phyloP scores from a whole-genome alignment of 306 rosid genomes.

The Cucurbita argyrosperma region DNA sequence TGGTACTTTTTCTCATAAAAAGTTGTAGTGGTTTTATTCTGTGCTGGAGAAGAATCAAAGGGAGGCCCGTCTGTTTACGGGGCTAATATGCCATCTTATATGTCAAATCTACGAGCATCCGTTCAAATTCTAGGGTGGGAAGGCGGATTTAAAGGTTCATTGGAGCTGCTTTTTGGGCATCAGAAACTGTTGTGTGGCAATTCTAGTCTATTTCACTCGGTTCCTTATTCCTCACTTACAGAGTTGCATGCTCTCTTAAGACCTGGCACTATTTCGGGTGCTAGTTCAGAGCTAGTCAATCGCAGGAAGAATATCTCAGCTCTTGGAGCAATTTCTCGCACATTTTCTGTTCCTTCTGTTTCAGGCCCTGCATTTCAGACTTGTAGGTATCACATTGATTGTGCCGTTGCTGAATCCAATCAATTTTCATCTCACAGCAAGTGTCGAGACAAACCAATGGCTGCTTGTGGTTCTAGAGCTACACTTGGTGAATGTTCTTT shows the following conservation, averaged over 20 bases:
- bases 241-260: constrained; percentile 22
- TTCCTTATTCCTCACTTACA: constrained; percentile 20
- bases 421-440: constrained; percentile 19
- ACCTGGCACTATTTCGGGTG: constrained; percentile 29
- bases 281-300: constrained; percentile 32
- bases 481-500: constrained; percentile 27
- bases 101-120: constrained; percentile 37
- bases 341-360: constrained; percentile 54
- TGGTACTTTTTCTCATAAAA: constrained; percentile 38
- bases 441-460: constrained; percentile 43
- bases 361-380: constrained; percentile 55
- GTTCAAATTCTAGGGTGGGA: constrained; percentile 42
- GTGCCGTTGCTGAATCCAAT: constrained; percentile 23
- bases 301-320: constrained; percentile 40
- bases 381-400: constrained; percentile 55
- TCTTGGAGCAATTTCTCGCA: constrained; percentile 56
- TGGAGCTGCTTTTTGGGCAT: constrained; percentile 45
- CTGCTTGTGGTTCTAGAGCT: constrained; percentile 31
- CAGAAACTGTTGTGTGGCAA: constrained; percentile 44
- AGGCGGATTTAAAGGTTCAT: constrained; percentile 23
- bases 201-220: constrained; percentile 33
- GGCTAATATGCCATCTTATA: constrained; percentile 73
- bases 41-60: constrained; percentile 15
- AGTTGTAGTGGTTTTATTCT: constrained; percentile 16
- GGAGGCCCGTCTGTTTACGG: constrained; percentile 18